Conservation (phyloP, 2,329 filamentous ascomycete genomes). For the Botryotinia globosa region DNA sequence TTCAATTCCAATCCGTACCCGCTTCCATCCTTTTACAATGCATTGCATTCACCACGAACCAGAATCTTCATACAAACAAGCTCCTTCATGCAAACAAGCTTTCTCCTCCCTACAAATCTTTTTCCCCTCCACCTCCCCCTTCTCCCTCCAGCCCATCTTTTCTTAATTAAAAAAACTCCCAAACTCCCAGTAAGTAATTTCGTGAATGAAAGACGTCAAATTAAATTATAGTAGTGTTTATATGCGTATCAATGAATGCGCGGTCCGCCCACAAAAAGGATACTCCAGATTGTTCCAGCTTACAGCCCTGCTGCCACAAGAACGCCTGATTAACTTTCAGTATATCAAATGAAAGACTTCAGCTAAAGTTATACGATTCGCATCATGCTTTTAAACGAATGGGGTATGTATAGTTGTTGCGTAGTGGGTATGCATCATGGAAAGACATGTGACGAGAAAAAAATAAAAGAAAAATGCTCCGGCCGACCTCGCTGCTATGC, state of each 20-base stretch:
- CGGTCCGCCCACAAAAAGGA: background rate
- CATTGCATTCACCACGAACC: background rate
- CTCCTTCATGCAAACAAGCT: background rate
- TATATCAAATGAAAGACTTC: background rate
- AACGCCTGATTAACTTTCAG: conserved; percentile 12
- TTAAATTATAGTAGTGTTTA: conserved; percentile 10
- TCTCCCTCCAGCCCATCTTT: background rate
- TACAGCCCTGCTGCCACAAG: conserved; percentile 4
- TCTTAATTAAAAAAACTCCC: background rate
- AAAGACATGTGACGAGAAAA: background rate
- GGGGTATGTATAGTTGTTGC: conserved; percentile 4
- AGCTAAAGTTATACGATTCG: background rate
- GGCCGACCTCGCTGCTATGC: conserved; percentile 13
- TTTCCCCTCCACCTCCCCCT: background rate
- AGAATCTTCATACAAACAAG: background rate
- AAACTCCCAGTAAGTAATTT: conserved; percentile 3
- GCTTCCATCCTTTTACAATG: background rate
- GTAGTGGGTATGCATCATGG: conserved; percentile 9
- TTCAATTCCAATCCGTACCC: background rate
- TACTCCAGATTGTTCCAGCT: background rate
- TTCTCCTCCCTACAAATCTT: background rate
- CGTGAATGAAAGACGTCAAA: conserved; percentile 17
- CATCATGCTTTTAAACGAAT: conserved; percentile 3
- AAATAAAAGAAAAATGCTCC: conserved; percentile 4
- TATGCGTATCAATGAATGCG: background rate